Evolutionary conservation across 768 basidiomycete species (phyloP), one percentile per base, ranked within the genome.

Genomic region (Hygrocybe punicea): DNA sequence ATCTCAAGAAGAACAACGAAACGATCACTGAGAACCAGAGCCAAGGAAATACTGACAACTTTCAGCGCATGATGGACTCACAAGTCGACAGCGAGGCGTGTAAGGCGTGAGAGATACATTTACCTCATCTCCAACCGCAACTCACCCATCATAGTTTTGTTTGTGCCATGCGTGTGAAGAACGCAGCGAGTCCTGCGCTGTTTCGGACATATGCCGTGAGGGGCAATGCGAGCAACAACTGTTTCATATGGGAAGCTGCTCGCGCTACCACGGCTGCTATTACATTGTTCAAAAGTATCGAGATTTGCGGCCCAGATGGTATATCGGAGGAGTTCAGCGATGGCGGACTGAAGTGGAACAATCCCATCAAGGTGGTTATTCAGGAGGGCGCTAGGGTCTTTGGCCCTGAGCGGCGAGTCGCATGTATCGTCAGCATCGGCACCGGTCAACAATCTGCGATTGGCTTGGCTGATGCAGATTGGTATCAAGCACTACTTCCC

Each of bases 201-300:
- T 58, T 69, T 45, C 66, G 71, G 19, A 68, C 70, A 13, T 73
- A 72, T 55, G 52, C 51, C 17, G 69, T 52, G n/a, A 63, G 65
- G 13, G 37, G 37, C 6, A 63, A 68, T 55, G 62, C 62, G 1
- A 66, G 65, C 48, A 53, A 61, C 13, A 62, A 63, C 16, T 71
- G 68, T 55, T 58, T 60, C 45, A 73, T 74, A 45, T 73, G 73
- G 72, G 62, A 73, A 61, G 72, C 70, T 6, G 70, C 66, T 4
- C 57, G 72, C 19, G 73, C 72, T 2, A 75, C 73, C 0, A 70
- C 71, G 23, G 71, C 72, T n/a, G 73, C 71, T 3, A 70, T 70
- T 6, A 66, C 62, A 1, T 73, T 70, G 48, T 69, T 75, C 59
- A 65, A 66, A 19, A 49, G 52, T 7, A 68, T 71, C 52, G 64